Evolutionary conservation across 2,329 filamentous ascomycete species (phyloP).

Genomic region (Trichocomaceae sp.): DNA sequence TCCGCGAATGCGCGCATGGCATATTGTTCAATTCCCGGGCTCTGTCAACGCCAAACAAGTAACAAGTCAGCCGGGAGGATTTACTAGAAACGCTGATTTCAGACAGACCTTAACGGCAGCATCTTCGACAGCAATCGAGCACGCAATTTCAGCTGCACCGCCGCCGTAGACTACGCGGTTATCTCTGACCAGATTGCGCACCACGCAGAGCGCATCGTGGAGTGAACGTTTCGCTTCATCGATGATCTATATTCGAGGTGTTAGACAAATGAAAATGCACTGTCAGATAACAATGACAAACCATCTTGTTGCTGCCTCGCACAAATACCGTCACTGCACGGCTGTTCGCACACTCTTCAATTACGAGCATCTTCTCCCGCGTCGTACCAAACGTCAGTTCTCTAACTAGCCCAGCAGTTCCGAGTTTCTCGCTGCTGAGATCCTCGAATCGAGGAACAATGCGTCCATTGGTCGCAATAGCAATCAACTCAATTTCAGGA

Average conservation of each 20-base stretch:
- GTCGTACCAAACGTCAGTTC: constrained; percentile 98
- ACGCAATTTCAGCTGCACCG: constrained; percentile 93
- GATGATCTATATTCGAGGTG: constrained; percentile 64
- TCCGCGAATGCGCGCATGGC: constrained; percentile 97
- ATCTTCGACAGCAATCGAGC: constrained; percentile 91
- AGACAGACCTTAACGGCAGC: constrained; percentile 66
- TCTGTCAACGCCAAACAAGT: constrained; percentile 41
- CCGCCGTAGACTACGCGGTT: constrained; percentile 97
- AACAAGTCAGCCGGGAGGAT: neutral
- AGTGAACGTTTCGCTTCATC: constrained; percentile 97
- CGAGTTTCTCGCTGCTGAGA: constrained; percentile 82
- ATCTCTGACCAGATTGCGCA: constrained; percentile 90
- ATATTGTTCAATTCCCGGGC: constrained; percentile 95
- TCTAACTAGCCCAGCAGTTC: constrained; percentile 78
- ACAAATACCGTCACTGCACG: constrained; percentile 95
- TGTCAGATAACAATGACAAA: constrained; percentile 31
- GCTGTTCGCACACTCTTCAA: constrained; percentile 98
- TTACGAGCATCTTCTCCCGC: constrained; percentile 98
- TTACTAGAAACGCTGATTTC: neutral
- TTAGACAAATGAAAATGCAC: neutral
- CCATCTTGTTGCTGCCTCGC: constrained; percentile 98
- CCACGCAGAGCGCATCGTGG: constrained; percentile 94
- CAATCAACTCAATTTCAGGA: constrained; percentile 96
- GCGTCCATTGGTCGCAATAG: constrained; percentile 94
- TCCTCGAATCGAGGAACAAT: constrained; percentile 98